A percentile compares a stretch with the other conserved stretches of the same genome.
Conservation (phyloP, 768 basidiomycete genomes). For the Leccinum ochraceum region DNA sequence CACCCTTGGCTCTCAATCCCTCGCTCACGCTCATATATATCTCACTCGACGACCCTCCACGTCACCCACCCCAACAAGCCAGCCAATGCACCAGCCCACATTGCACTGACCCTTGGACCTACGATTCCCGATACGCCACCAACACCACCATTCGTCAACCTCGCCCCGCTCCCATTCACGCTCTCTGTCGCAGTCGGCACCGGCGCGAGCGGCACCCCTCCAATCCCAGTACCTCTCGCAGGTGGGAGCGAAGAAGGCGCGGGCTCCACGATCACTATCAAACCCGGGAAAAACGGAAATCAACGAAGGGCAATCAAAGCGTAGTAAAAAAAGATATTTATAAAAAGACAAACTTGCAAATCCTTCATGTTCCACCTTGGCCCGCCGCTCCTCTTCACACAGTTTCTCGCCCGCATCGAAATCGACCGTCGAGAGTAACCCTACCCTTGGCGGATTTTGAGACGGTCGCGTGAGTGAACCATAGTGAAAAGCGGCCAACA, state of each 20-base stretch:
- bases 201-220: slow-evolving; percentile 32
- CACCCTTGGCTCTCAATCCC: not conserved
- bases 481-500: slow-evolving; percentile 67
- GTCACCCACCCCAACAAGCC: slow-evolving; percentile 22
- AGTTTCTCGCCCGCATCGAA: slow-evolving; percentile 46
- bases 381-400: slow-evolving; percentile 36
- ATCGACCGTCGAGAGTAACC: slow-evolving; percentile 72
- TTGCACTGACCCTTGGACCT: slow-evolving; percentile 6
- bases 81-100: slow-evolving; percentile 21
- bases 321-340: not conserved
- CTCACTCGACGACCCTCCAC: slow-evolving; percentile 19
- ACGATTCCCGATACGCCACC: slow-evolving; percentile 13
- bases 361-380: slow-evolving; percentile 31
- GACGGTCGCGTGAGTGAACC: slow-evolving; percentile 73
- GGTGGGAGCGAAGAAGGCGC: slow-evolving; percentile 40
- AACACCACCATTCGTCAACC: slow-evolving; percentile 2
- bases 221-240: slow-evolving; percentile 25
- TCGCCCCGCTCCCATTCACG: not conserved
- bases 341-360: slow-evolving; percentile 28
- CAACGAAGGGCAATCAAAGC: not conserved
- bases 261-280: slow-evolving; percentile 40
- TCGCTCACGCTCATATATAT: not conserved
- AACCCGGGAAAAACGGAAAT: not conserved
- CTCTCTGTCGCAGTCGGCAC: slow-evolving; percentile 16
- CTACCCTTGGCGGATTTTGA: slow-evolving; percentile 65